Base-by-base conservation (phyloP, 2,329 filamentous ascomycete species). In the Penicillium occitanis region DNA sequence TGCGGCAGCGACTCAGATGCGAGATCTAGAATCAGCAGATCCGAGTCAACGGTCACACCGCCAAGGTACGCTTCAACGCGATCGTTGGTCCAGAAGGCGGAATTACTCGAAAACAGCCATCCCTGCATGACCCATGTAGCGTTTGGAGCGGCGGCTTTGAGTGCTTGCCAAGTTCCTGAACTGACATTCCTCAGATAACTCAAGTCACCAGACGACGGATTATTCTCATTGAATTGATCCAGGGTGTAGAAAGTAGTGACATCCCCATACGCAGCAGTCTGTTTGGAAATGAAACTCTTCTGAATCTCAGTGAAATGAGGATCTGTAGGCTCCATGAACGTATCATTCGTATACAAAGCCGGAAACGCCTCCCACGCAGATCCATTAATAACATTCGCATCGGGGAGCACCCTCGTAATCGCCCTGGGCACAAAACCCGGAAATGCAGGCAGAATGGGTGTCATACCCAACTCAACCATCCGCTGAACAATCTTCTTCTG, bases 51-150 rank as follows among this genome's bases (percentile, higher is more conserved):
- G 1, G 77, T 71, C 1, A 85, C 80, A 1, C 83, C 83, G 11
- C 78, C 78, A 0, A 85, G 75, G 70, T 82, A 85, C 1, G 84
- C 83, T 62, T 84, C 77, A 7, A 85, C 77, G 6, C 82, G 76
- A 4, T 79, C 77, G 42, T 80, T 72, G 1, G 80, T 83, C 84
- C 84, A 86, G 68, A 85, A 86, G 4, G 71, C 72, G 0, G 72
- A 70, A 51, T 77, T 79, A 6, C 76, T 76, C 48, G 76, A 81
- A 74, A 86, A 86, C 0, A 85, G 74, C 84, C 83, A 86, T 10
- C 82, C 83, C 68, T 86, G 83, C 77, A 85, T 82, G 33, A 85
- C 72, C 84, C 84, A 86, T 2, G 84, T 73, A 1, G 84, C 83
- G 17, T 79, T 72, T 0, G 82, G 75, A 65, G 85, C 81, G 0